Evolutionary conservation across 108 stramenopile genomes (phyloP), one percentile per base, ranked within the genome.

Genomic region (Stephanodiscus minutulus): DNA sequence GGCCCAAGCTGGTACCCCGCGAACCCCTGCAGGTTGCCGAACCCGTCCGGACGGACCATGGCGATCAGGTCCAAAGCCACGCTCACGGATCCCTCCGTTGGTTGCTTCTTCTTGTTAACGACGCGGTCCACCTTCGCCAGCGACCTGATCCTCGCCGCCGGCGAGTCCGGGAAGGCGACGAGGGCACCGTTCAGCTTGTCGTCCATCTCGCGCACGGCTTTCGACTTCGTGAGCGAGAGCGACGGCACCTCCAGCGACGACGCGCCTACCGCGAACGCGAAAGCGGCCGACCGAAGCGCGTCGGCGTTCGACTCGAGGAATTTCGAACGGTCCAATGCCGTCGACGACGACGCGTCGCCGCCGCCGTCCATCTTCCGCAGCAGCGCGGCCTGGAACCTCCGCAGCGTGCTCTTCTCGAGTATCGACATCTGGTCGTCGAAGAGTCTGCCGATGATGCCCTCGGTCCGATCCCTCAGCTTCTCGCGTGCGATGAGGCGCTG

Each of bases 11-110:
- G 83, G 46, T 92, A 95, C 27, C 91, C 91, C 15, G 86, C 88
- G 79, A 87, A 95, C 10, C 91, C 94, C 73, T 95, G 94, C n/a
- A 95, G 68, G 66, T 80, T 90, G 21, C 94, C 94, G 70, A 86
- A 95, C 31, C 94, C 94, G 79, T 95, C 94, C 18, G 94, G 94
- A 39, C 94, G 84, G 21, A 95, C 77, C 83, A 95, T 86, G 24
- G 89, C 87, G 13, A 95, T 91, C 3, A 95, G 46, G 68, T 91
- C 88, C 25, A 95, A 49, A 22, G 88, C 87, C 31, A 92, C 53
- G 66, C 84, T 82, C 41, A 95, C 64, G 2, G 85, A 81, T 18
- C 89, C 82, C 61, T 90, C 73, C 6, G 66, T 69, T 11, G 87
- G 88, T 58, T 92, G 83, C 72, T 91, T 90, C 55, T 90, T 73